Percentiles rank a stretch among this genome's conserved stretches.
Evolutionary conservation across 345 rosid species (phyloP).

Genomic region (Salix koriyanagi): DNA sequence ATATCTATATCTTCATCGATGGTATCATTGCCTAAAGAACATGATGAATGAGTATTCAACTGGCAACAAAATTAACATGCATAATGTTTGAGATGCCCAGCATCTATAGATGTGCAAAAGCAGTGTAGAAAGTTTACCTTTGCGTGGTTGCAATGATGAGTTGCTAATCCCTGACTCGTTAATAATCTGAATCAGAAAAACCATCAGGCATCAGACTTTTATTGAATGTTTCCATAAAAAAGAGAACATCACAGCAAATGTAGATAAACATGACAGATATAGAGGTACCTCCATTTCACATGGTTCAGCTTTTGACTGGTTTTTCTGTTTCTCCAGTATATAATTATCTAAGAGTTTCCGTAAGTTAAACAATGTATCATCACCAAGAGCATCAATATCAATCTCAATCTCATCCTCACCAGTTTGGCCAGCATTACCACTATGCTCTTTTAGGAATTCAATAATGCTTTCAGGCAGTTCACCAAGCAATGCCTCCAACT

Average conservation of each 20-base stretch:
- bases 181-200: slow-evolving; percentile 44
- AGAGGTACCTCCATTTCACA: slow-evolving; percentile 76
- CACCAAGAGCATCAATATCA: slow-evolving; percentile 65
- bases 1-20: slow-evolving; percentile 74
- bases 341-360: slow-evolving; percentile 69
- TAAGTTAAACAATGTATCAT: slow-evolving; percentile 59
- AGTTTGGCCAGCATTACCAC: slow-evolving; percentile 44
- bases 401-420: slow-evolving; percentile 82
- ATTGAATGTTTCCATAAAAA: neutral
- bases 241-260: neutral
- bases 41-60: slow-evolving; percentile 18
- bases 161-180: slow-evolving; percentile 66
- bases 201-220: slow-evolving; percentile 16
- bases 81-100: neutral
- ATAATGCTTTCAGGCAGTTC: slow-evolving; percentile 71
- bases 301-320: slow-evolving; percentile 47
- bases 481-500: slow-evolving; percentile 26
- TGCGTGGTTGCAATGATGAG: slow-evolving; percentile 53
- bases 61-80: neutral
- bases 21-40: slow-evolving; percentile 49
- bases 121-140: slow-evolving; percentile 40
- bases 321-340: slow-evolving; percentile 49
- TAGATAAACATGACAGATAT: slow-evolving; percentile 1
- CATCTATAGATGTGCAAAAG: slow-evolving; percentile 8
- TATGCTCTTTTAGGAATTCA: slow-evolving; percentile 68